These are phyloP conservation scores for Roridomyces roridus DNA, from an alignment of 768 basidiomycete genomes.

Conservation along the genomic window DNA sequence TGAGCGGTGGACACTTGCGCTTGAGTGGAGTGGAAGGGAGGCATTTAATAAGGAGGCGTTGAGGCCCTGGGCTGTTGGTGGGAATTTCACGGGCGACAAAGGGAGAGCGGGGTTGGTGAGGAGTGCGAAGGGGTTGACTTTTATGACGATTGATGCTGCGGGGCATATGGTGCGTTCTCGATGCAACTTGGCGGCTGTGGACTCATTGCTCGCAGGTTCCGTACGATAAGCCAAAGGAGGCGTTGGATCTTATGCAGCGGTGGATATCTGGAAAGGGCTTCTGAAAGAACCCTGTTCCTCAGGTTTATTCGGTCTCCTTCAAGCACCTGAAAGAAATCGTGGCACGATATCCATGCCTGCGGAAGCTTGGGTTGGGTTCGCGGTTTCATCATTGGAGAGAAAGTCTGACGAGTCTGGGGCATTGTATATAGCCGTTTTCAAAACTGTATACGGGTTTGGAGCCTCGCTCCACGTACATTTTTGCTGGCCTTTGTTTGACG, in stretches of 20 bases:
- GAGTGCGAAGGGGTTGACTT: conserved; percentile 21
- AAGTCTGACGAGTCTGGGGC: too few species aligned
- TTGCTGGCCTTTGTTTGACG: too few species aligned
- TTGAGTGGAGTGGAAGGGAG: conserved; percentile 74
- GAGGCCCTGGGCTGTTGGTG: conserved; percentile 18
- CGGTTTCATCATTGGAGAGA: too few species aligned
- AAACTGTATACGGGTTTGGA: too few species aligned
- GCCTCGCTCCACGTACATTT: too few species aligned
- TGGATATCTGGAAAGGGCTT: conserved; percentile 44
- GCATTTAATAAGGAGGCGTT: conserved; percentile 48
- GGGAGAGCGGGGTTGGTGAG: conserved; percentile 15
- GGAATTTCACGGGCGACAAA: background rate
- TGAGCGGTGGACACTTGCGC: conserved; percentile 67
- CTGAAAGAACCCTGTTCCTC: background rate
- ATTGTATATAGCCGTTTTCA: too few species aligned
- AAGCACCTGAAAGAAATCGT: too few species aligned
- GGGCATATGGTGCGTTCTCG: conserved; percentile 71
- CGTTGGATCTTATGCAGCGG: conserved; percentile 51
- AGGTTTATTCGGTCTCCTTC: too few species aligned
- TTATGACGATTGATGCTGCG: conserved; percentile 46
- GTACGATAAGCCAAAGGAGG: conserved; percentile 62
- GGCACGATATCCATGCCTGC: too few species aligned
- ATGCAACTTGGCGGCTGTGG: too few species aligned
- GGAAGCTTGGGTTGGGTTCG: too few species aligned
- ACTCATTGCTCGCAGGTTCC: conserved; percentile 49